Percentiles rank a stretch among this genome's conserved stretches.
Evolutionary conservation across 2,329 filamentous ascomycete genomes (phyloP).

Genomic region (Blumeriella jaapii): DNA sequence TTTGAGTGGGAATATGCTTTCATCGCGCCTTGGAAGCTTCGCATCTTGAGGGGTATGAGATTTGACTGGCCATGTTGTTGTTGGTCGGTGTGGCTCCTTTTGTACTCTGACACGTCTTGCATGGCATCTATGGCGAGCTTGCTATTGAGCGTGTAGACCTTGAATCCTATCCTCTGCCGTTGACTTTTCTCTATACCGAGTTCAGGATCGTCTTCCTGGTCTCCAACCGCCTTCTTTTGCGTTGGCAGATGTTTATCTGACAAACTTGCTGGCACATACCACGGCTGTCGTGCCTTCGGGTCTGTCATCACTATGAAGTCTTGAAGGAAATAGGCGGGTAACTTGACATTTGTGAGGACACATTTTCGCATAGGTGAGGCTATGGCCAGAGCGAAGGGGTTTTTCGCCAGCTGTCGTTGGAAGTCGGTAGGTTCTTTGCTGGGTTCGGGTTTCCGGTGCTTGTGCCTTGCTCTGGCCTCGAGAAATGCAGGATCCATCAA

Average conservation of each 20-base stretch:
- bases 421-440: conserved; percentile 34
- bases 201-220: background rate
- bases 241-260: conserved; percentile 11
- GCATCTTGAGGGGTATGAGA: conserved; percentile 4
- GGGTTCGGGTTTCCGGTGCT: conserved; percentile 20
- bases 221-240: background rate
- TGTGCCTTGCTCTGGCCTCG: conserved; percentile 25
- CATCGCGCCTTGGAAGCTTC: background rate
- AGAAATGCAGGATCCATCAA: conserved; percentile 34
- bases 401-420: conserved; percentile 46
- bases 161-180: conserved; percentile 7
- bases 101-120: background rate
- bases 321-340: conserved; percentile 54
- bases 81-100: background rate
- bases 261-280: conserved; percentile 42
- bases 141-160: conserved; percentile 8
- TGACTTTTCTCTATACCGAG: background rate
- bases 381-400: conserved; percentile 54
- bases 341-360: conserved; percentile 32
- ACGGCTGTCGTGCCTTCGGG: conserved; percentile 40
- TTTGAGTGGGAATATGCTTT: conserved; percentile 13
- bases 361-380: conserved; percentile 49
- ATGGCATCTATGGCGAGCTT: conserved; percentile 2
- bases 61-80: background rate
- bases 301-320: conserved; percentile 45